phyloP scores from a whole-genome alignment of 495 filamentous ascomycete genomes.

The Aspergillus panamensis region DNA sequence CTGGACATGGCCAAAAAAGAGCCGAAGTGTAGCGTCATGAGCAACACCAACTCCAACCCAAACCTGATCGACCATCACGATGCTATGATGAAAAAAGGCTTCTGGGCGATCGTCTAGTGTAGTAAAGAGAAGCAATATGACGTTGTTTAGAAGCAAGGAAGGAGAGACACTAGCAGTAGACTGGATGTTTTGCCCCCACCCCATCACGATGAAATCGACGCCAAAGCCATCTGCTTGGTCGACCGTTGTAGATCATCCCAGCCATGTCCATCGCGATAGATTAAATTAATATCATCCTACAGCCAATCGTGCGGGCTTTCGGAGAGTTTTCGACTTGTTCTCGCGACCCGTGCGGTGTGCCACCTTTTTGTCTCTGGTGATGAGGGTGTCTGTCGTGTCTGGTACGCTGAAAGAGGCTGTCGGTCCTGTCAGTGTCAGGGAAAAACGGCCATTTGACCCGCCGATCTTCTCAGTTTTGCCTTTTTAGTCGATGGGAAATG shows the following conservation, averaged over 20 bases:
- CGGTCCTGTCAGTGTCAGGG: no score
- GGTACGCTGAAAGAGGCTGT: no score
- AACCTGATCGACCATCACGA: not conserved
- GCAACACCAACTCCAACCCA: not conserved
- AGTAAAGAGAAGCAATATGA: not conserved
- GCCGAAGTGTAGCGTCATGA: not conserved
- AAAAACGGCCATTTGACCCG: no score
- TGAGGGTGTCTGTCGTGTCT: no score
- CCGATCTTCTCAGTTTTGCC: no score
- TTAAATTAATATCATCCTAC: not conserved
- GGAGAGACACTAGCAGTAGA: not conserved
- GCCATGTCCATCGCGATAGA: not conserved
- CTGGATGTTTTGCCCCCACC: no score
- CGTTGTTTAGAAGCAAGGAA: not conserved
- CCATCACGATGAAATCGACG: not conserved
- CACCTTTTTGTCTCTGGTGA: not conserved
- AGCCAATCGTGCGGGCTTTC: not conserved
- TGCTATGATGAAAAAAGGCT: not conserved
- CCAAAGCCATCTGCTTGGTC: not conserved
- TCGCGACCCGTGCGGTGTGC: not conserved
- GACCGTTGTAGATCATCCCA: not conserved
- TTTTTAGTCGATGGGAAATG: not conserved
- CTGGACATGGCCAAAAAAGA: not conserved
- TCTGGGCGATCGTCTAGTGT: not conserved
- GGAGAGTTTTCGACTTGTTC: not conserved